These are phyloP conservation scores for Trichoderma oligosporum DNA, from an alignment of 2,329 filamentous ascomycete genomes.

Conservation along the genomic window DNA sequence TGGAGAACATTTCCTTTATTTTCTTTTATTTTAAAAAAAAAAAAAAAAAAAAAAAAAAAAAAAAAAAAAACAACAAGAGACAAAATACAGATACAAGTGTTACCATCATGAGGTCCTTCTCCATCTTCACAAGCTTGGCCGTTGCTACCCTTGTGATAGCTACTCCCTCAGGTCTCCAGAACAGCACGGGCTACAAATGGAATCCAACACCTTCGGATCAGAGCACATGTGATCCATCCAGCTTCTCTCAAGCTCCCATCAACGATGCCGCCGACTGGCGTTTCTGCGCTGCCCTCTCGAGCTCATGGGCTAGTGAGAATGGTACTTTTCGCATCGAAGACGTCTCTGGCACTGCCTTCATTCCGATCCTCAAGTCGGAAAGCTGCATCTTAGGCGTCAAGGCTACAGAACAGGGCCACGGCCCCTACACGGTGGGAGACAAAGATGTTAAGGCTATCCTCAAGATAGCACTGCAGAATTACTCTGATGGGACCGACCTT, in stretches of 20 bases:
- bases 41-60: too few species aligned
- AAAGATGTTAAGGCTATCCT: slow-evolving; percentile 26
- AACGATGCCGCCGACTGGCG: slow-evolving; percentile 30
- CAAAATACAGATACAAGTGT: not conserved
- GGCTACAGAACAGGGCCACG: slow-evolving; percentile 21
- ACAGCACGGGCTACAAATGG: slow-evolving; percentile 27
- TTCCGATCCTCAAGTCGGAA: slow-evolving; percentile 27
- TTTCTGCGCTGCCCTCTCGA: slow-evolving; percentile 32
- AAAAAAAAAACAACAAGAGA: too few species aligned
- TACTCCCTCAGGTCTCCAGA: slow-evolving; percentile 16
- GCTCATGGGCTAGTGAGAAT: slow-evolving; percentile 29
- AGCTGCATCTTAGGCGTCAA: slow-evolving; percentile 30
- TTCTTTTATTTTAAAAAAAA: not conserved
- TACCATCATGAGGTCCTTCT: slow-evolving; percentile 7
- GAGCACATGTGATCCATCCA: slow-evolving; percentile 29
- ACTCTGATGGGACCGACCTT: slow-evolving; percentile 23
- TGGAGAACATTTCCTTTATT: too few species aligned
- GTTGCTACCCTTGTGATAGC: slow-evolving; percentile 3
- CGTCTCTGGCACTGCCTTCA: slow-evolving; percentile 21
- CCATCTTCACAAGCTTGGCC: not conserved
- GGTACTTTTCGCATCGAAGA: slow-evolving; percentile 30
- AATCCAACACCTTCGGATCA: slow-evolving; percentile 24
- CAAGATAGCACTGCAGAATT: slow-evolving; percentile 22
- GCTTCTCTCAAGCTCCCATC: slow-evolving; percentile 24
- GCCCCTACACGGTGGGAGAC: slow-evolving; percentile 26